Percentiles rank a stretch among this genome's conserved stretches.
These are phyloP conservation scores for Barnettozyma sp. DNA, from an alignment of 805 yeast species.

Conservation along the genomic window DNA sequence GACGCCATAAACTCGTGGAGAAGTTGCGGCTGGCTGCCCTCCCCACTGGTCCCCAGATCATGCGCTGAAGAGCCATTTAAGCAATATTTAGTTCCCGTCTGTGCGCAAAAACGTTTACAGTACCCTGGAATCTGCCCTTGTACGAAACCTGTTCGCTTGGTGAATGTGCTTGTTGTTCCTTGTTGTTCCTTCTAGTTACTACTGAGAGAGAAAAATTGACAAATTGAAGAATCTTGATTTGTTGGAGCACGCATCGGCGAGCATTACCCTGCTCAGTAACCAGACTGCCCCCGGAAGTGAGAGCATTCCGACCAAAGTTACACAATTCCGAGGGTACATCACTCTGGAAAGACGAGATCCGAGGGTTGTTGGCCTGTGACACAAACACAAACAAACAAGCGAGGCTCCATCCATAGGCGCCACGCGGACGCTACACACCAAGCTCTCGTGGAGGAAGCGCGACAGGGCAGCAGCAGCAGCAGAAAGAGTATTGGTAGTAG, in stretches of 20 bases:
- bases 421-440: no score
- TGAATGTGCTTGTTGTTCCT: background rate
- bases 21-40: background rate
- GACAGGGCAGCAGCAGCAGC: no score
- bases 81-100: no score
- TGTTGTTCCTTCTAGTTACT: constrained; percentile 1
- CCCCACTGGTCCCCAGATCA: background rate
- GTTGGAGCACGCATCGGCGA: background rate
- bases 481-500: background rate
- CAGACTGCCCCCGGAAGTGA: no score
- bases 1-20: background rate
- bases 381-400: background rate
- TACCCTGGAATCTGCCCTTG: no score
- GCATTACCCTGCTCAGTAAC: background rate
- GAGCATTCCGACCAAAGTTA: no score
- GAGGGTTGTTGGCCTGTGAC: background rate
- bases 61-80: constrained; percentile 2
- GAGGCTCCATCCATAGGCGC: no score
- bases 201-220: no score
- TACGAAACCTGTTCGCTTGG: no score
- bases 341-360: background rate
- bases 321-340: background rate
- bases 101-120: no score
- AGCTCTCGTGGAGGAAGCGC: no score
- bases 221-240: background rate